Conservation (phyloP, 345 rosid species). For the Gossypium sturtianum region DNA sequence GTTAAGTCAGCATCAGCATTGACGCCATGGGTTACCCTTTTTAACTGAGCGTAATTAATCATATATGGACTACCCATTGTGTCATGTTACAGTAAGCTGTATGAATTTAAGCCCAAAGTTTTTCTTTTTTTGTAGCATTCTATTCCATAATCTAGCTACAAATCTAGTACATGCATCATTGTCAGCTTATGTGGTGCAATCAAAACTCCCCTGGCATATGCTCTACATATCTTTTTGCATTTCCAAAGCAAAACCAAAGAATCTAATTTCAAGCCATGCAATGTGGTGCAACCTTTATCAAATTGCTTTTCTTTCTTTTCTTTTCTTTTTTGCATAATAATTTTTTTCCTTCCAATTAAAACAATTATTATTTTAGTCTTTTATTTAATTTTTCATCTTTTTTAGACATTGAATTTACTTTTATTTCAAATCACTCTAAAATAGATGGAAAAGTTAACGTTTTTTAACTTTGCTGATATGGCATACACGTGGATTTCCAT, state of each 20-base stretch:
- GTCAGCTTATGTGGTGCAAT: not conserved
- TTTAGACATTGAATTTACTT: too few species aligned
- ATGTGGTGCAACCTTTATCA: too few species aligned
- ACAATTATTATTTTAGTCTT: too few species aligned
- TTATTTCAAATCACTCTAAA: too few species aligned
- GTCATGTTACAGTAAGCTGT: not conserved
- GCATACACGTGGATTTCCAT: too few species aligned
- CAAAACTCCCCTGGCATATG: not conserved
- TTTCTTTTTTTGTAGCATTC: too few species aligned
- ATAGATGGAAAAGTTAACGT: fast-evolving
- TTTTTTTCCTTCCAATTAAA: too few species aligned
- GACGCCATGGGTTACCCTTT: slow-evolving; percentile 21
- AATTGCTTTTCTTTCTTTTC: too few species aligned
- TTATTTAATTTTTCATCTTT: too few species aligned
- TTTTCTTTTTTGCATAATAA: too few species aligned
- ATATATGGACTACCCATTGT: too few species aligned
- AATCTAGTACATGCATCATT: not conserved
- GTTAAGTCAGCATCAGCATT: slow-evolving; percentile 42
- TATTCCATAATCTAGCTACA: not conserved
- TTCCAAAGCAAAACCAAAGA: slow-evolving; percentile 1
- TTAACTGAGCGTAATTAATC: not conserved
- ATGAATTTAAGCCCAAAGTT: not conserved
- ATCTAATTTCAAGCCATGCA: not conserved
- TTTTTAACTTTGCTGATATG: too few species aligned
- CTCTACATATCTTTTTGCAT: not conserved